phyloP scores from a whole-genome alignment of 2,329 filamentous ascomycete genomes.

The Trichophyton rubrum region DNA sequence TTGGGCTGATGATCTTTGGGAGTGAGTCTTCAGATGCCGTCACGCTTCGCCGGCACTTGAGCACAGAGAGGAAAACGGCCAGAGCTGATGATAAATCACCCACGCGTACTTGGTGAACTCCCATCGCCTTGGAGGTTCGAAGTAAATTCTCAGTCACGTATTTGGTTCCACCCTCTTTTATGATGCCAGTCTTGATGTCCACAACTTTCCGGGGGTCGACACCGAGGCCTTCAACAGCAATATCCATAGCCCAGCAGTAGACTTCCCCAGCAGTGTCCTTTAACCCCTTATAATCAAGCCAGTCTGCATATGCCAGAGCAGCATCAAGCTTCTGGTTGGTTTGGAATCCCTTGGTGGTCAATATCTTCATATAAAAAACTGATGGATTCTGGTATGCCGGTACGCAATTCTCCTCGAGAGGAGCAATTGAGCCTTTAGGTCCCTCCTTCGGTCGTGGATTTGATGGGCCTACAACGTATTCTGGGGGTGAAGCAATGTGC shows the following conservation, averaged over 20 bases:
- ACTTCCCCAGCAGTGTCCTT: constrained; percentile 55
- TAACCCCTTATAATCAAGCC: constrained; percentile 64
- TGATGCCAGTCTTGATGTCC: constrained; percentile 49
- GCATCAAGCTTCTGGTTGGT: constrained; percentile 70
- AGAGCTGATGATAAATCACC: constrained; percentile 58
- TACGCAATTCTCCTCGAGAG: constrained; percentile 63
- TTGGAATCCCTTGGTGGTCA: constrained; percentile 68
- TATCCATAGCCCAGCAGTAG: constrained; percentile 63
- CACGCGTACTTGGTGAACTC: constrained; percentile 60
- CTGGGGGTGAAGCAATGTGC: constrained; percentile 54
- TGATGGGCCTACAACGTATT: constrained; percentile 66
- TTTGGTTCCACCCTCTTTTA: constrained; percentile 45
- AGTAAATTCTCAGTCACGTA: constrained; percentile 62
- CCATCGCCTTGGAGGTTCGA: constrained; percentile 61
- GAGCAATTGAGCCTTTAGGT: constrained; percentile 42
- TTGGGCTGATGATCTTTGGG: constrained; percentile 15
- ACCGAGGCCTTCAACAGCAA: constrained; percentile 49
- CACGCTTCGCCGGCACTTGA: constrained; percentile 58
- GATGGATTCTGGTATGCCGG: constrained; percentile 58
- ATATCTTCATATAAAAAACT: constrained; percentile 65
- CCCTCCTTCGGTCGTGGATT: constrained; percentile 69
- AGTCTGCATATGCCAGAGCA: constrained; percentile 70
- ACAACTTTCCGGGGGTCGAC: constrained; percentile 39
- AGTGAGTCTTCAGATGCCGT: constrained; percentile 29
- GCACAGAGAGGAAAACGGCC: constrained; percentile 71